A percentile compares a stretch with the other conserved stretches of the same genome.
phyloP scores from a whole-genome alignment of 306 rosid genomes.

The Quercus suber region DNA sequence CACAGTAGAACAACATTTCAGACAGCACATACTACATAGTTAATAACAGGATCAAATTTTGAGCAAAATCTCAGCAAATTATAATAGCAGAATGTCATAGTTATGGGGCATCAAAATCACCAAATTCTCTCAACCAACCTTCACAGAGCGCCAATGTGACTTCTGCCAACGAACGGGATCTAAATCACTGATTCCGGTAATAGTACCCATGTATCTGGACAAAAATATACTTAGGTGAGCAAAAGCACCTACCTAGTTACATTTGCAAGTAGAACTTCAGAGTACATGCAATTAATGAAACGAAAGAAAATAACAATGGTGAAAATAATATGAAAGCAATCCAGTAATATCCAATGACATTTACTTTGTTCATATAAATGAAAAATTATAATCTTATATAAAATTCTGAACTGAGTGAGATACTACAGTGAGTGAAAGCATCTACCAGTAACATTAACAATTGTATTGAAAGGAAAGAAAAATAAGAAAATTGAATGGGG shows the following conservation, averaged over 20 bases:
- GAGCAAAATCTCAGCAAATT: conserved; percentile 24
- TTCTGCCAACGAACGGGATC: conserved; percentile 72
- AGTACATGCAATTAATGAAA: neutral
- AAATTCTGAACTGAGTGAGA: neutral
- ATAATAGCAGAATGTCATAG: conserved; percentile 13
- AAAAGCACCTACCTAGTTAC: neutral
- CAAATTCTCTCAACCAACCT: conserved; percentile 48
- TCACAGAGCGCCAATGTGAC: conserved; percentile 82
- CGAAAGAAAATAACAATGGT: neutral
- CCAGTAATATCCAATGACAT: no score
- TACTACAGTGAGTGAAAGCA: neutral
- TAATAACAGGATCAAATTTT: neutral
- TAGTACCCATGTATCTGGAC: conserved; percentile 76
- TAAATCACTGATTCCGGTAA: conserved; percentile 67
- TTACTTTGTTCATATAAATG: no score
- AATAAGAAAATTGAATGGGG: no score
- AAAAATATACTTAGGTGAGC: conserved; percentile 20
- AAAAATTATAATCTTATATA: no score
- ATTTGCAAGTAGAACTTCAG: neutral
- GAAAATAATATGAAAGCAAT: no score
- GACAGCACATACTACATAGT: neutral
- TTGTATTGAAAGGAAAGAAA: neutral
- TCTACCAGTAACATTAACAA: neutral
- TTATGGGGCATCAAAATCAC: neutral
- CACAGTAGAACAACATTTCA: neutral